Evolutionary conservation across 2,329 filamentous ascomycete genomes (phyloP).

Genomic region (Sporothrix luriei): DNA sequence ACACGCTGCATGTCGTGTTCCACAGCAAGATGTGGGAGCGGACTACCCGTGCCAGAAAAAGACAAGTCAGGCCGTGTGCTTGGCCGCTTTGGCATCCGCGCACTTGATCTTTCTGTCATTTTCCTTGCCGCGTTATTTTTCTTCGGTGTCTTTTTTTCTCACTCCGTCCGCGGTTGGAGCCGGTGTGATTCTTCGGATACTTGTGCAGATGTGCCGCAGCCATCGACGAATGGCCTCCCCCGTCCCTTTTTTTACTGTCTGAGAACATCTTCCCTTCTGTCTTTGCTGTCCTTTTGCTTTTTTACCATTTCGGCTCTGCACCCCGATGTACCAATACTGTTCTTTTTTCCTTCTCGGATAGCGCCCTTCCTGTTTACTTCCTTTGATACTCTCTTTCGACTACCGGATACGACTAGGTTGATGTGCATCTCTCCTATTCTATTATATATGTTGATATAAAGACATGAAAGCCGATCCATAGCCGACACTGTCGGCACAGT

Average conservation of each 20-base stretch:
- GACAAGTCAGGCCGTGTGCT: slow-evolving; percentile 16
- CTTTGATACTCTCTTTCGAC: too few relatives aligned
- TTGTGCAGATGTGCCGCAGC: slow-evolving; percentile 3
- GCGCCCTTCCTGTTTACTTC: not conserved
- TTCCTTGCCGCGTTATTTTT: not conserved
- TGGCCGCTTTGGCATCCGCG: not conserved
- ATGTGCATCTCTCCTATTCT: not conserved
- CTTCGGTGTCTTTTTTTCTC: not conserved
- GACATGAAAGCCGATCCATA: not conserved
- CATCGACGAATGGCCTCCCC: not conserved
- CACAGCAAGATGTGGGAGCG: not conserved
- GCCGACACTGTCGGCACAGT: slow-evolving; percentile 5
- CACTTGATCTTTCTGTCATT: not conserved
- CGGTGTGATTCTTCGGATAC: slow-evolving; percentile 14
- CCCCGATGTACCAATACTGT: not conserved
- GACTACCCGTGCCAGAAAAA: not conserved
- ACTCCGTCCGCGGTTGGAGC: not conserved
- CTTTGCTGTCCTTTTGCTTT: not conserved
- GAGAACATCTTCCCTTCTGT: not conserved
- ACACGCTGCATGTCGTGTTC: not conserved
- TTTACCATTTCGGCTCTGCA: not conserved
- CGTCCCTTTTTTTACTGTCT: not conserved
- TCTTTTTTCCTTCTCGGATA: slow-evolving; percentile 1
- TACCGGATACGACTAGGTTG: not conserved
- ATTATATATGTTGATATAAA: not conserved